Base-by-base conservation (phyloP, 2,329 filamentous ascomycete genomes). In the Pezicula radicicola region DNA sequence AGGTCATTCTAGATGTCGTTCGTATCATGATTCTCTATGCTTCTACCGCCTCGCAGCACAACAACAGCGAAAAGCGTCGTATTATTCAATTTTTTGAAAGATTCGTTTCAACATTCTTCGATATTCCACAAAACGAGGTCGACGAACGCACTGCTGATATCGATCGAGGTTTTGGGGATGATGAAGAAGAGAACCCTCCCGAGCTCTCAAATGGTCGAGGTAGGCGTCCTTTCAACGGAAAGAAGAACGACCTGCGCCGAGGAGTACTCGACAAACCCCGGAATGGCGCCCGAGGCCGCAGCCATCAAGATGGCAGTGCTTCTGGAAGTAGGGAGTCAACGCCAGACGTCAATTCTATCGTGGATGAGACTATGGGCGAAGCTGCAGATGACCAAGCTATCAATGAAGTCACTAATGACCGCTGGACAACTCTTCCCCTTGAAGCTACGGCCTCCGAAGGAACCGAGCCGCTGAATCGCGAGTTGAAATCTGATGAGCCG, bases 311-410 rank as follows among this genome's bases (percentile, higher is more conserved):
- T 57, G 89, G 87, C 55, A 93, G 88, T n/a, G 83, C 83, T 2
- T 86, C 88, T 21, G 85, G 81, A 13, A 96, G 90, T 72, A 91
- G 95, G 63, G 91, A 94, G 61, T 91, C 88, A 1, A 96, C 92
- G 0, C 93, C 94, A 0, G 92, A 95, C 63, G 82, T 86, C 19
- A 83, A 77, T n/a, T 92, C 88, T 1, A 83, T 81, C 27, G 87
- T 82, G 49, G 89, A 94, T 61, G 89, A 93, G 56, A 90, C 94
- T 33, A 83, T 85, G 73, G 76, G 74, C 6, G 84, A 87, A 58
- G 79, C 72, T 3, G 73, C 75, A 9, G 78, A 88, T 49, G 78
- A 88, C 55, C 69, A 75, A 33, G 73, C 72, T 54, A 73, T 80
- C 54, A 73, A 87, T 48, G 87, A 91, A 66, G 77, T 80, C 30